A percentile compares a stretch with the other conserved stretches of the same genome.
Evolutionary conservation across 306 rosid species (phyloP).

Genomic region (Prinsepia uniflora): DNA sequence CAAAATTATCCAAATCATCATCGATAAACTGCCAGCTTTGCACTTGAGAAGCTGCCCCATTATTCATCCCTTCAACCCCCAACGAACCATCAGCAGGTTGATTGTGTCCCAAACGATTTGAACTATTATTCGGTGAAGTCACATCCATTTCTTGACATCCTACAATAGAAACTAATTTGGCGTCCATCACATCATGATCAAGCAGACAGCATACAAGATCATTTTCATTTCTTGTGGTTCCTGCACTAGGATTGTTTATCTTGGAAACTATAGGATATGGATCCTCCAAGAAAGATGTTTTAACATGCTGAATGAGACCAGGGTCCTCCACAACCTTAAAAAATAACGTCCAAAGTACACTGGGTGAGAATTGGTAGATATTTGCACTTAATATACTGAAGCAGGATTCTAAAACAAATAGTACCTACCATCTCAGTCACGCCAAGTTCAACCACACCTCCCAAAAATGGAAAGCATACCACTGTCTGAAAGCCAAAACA

Average conservation of each 20-base stretch:
- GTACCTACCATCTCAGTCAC: slow-evolving; percentile 62
- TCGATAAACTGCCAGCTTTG: slow-evolving; percentile 76
- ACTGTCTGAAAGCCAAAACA: slow-evolving; percentile 56
- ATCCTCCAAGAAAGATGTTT: slow-evolving; percentile 49
- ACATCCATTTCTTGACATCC: slow-evolving; percentile 35
- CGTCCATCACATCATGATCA: slow-evolving; percentile 39
- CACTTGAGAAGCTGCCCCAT: slow-evolving; percentile 51
- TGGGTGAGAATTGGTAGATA: not conserved
- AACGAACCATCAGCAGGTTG: slow-evolving; percentile 42
- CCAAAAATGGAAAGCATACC: slow-evolving; percentile 72
- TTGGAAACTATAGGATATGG: slow-evolving; percentile 29
- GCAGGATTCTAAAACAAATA: slow-evolving; percentile 11
- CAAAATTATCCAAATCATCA: slow-evolving; percentile 60
- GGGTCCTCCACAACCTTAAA: slow-evolving; percentile 68
- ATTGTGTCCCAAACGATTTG: slow-evolving; percentile 42
- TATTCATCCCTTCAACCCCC: slow-evolving; percentile 43
- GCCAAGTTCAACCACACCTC: slow-evolving; percentile 80
- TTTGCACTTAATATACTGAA: slow-evolving; percentile 7
- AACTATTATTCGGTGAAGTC: slow-evolving; percentile 51
- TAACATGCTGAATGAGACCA: slow-evolving; percentile 49
- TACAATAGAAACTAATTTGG: slow-evolving; percentile 35
- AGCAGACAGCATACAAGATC: slow-evolving; percentile 24
- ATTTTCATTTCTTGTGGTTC: slow-evolving; percentile 30
- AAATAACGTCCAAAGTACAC: slow-evolving; percentile 14
- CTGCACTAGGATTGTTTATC: slow-evolving; percentile 24